phyloP scores from a whole-genome alignment of 2,329 filamentous ascomycete genomes.

The Hymenoscyphus repandus region DNA sequence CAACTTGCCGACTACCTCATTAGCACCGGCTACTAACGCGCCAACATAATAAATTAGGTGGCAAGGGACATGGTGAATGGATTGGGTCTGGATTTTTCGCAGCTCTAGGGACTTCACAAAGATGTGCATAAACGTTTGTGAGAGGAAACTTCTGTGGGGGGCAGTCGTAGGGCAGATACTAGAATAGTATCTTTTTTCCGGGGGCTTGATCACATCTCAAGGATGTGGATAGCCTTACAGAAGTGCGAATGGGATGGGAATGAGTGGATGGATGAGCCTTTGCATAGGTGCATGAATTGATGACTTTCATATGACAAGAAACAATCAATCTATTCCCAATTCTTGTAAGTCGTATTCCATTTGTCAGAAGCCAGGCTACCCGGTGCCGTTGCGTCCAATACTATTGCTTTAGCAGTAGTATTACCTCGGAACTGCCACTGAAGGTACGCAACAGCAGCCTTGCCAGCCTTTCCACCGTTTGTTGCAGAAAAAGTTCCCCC shows the following conservation, averaged over 20 bases:
- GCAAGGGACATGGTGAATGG: not conserved
- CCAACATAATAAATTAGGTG: not conserved
- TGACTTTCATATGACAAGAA: constrained; percentile 8
- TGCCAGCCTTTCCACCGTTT: constrained; percentile 9
- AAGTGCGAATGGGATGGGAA: constrained; percentile 5
- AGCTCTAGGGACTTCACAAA: not conserved
- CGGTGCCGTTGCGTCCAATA: not conserved
- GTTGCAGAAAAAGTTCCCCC: constrained; percentile 4
- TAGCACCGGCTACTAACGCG: constrained; percentile 58
- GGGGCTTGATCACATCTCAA: constrained; percentile 11
- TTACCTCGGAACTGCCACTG: constrained; percentile 9
- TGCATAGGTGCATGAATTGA: constrained; percentile 27
- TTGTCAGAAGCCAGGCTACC: constrained; percentile 6
- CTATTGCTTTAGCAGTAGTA: constrained; percentile 6
- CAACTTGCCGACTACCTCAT: constrained; percentile 83
- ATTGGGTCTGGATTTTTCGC: too few relatives aligned
- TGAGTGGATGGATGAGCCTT: constrained; percentile 10
- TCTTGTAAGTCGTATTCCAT: constrained; percentile 12
- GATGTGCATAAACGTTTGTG: constrained; percentile 17
- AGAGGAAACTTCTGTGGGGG: constrained; percentile 10
- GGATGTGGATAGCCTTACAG: constrained; percentile 21
- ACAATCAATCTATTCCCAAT: constrained; percentile 1
- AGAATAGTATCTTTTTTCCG: constrained; percentile 24
- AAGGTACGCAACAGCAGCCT: constrained; percentile 10
- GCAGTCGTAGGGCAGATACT: constrained; percentile 24